Evolutionary conservation across 108 stramenopile genomes (phyloP).

Genomic region (Halocafeteria seosinensis): DNA sequence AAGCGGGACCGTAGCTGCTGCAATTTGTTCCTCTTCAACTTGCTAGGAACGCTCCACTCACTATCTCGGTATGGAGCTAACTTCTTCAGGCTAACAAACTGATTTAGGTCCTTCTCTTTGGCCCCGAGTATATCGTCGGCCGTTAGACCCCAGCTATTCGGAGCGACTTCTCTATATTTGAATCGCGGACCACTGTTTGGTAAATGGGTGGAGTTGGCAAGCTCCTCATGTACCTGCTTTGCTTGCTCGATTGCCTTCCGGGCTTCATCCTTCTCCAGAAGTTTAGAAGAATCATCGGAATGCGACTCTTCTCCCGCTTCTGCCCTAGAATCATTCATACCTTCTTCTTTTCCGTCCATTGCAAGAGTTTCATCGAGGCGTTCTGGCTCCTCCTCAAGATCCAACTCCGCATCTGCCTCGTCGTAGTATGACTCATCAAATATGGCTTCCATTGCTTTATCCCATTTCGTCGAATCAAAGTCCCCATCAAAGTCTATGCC

Average conservation of each 20-base stretch:
- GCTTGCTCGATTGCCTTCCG: not conserved
- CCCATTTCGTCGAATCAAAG: constrained; percentile 78
- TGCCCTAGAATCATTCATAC: constrained; percentile 15
- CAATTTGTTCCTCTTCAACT: constrained; percentile 6
- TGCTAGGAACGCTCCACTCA: constrained; percentile 22
- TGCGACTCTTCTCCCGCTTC: constrained; percentile 49
- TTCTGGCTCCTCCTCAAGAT: constrained; percentile 5
- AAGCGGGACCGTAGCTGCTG: not conserved
- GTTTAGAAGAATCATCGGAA: constrained; percentile 24
- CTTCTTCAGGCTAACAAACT: constrained; percentile 83
- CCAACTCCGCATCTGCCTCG: constrained; percentile 48
- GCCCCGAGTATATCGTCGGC: constrained; percentile 80
- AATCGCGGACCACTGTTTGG: too few relatives aligned
- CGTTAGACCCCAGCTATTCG: constrained; percentile 69
- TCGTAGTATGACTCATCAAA: constrained; percentile 86
- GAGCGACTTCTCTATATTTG: constrained; percentile 77
- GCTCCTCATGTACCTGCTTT: constrained; percentile 29
- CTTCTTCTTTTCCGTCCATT: constrained; percentile 9
- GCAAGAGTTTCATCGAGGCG: not conserved
- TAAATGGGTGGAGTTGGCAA: constrained; percentile 61
- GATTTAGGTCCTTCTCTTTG: constrained; percentile 66
- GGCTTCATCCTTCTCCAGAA: not conserved
- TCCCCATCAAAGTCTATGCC: constrained; percentile 81
- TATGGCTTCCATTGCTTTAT: constrained; percentile 54
- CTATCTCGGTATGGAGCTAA: constrained; percentile 79